Base-by-base conservation (phyloP, 2,329 filamentous ascomycete species). In the Plenodomus biglobosus region DNA sequence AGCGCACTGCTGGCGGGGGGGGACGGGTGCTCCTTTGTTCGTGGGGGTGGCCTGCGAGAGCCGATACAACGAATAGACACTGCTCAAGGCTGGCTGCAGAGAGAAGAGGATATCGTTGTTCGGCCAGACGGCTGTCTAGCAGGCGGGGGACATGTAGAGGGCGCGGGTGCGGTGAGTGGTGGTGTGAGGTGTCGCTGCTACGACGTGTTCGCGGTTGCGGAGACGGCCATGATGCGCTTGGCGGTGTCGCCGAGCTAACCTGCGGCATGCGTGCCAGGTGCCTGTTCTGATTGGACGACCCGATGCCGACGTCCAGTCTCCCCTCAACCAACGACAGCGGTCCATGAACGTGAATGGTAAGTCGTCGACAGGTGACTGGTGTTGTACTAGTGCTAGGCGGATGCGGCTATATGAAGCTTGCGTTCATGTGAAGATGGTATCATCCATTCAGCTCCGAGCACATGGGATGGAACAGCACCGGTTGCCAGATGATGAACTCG, bases 61-160 rank as follows among this genome's bases (percentile, higher is more conserved):
- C 68, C 64, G 62, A 59, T 57, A 64, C 68, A 71, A 68, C 67
- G 56, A 58, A 60, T 64, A 70, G 54, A 65, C 58, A 65, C 63
- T 60, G 58, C 67, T 73, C 70, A 60, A 69, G 66, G 70, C 71
- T 73, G 71, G 71, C 65, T 73, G 70, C 71, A 58, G 61, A 71
- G 71, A 73, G 64, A 55, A 61, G 65, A 55, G 55, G 53, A 57
- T 63, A 58, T 62, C 63, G 67, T 59, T 69, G 68, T 57, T 62
- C 68, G 66, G 70, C 68, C 58, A 71, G 68, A 71, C 69, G 53
- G 49, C 50, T 40, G 70, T 71, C 70, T 72, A 72, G 68, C 70
- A 71, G 66, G 65, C 53, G 44, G 51, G 44, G 58, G 54, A 58
- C 64, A 69, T 70, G 48, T 60, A 58, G 54, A 50, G 53, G 27